These are phyloP conservation scores for Thuja plicata DNA, from an alignment of 83 land plant genomes.

Conservation along the genomic window DNA sequence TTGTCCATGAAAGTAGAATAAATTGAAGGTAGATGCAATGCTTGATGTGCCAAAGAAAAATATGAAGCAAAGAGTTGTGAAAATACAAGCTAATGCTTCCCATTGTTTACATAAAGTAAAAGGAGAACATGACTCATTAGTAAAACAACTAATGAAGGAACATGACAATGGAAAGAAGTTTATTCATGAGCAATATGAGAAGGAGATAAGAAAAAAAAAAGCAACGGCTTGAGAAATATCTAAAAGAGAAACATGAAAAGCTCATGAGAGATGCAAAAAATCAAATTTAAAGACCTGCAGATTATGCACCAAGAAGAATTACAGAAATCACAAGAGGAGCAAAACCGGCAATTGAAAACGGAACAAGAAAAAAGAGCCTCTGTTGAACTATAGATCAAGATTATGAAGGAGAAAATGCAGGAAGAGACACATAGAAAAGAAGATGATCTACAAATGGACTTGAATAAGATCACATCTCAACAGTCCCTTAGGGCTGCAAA, in stretches of 20 bases:
- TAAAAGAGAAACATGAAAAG: constrained; percentile 59
- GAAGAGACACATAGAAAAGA: too few species aligned
- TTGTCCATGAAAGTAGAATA: too few species aligned
- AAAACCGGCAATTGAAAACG: too few species aligned
- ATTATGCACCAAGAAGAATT: too few species aligned
- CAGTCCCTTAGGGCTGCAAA: too few species aligned
- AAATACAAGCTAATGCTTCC: constrained; percentile 47
- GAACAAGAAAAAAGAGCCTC: too few species aligned
- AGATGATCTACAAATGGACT: too few species aligned
- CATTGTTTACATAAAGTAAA: constrained; percentile 28
- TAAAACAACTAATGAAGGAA: constrained; percentile 49
- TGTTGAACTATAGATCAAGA: too few species aligned
- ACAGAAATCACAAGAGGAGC: too few species aligned
- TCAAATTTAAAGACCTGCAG: too few species aligned
- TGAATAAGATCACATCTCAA: too few species aligned
- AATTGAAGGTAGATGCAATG: constrained; percentile 47
- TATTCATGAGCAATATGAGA: constrained; percentile 25
- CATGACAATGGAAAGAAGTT: constrained; percentile 28
- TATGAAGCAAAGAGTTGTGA: constrained; percentile 38
- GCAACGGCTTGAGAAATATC: constrained; percentile 51
- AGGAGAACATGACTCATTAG: constrained; percentile 56
- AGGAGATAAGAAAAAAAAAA: constrained; percentile 41
- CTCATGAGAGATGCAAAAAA: constrained; percentile 6
- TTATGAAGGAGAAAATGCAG: too few species aligned
- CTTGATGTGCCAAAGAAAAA: constrained; percentile 35